Evolutionary conservation across 495 filamentous ascomycete genomes (phyloP), one percentile per base, ranked within the genome.

Genomic region (Penicillium angulare): DNA sequence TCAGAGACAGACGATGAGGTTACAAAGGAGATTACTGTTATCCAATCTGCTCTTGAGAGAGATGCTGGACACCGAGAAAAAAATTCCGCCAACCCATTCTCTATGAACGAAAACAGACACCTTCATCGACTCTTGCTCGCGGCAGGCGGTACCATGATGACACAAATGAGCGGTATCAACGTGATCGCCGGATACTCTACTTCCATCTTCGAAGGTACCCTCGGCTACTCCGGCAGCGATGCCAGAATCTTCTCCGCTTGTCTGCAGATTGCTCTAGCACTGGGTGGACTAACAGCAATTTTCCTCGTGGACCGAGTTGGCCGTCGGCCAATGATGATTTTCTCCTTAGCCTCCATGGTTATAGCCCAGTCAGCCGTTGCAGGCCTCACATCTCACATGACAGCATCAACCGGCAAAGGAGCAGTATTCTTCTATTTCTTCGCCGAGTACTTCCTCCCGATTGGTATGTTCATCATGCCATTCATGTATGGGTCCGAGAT

Each of bases 31-130:
- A 78, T 86, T 43, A 54, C 73, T 12, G 78, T 78, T 22, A 84
- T 88, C 59, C 85, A 83, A 58, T 78, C 85, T 34, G 79, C 84
- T 0, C 81, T 84, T 24, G 43, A 79, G 5, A 83, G 86, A 56
- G 80, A 76, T 23, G 80, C 78, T 69, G 77, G 75, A 41, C 41
- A 39, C 13, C 21, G 21, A 36, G 31, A 34, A 26, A 42, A 54
- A 22, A 10, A 49, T 3, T 60, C 53, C 12, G 32, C 23, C 38
- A 48, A 51, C 33, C 52, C 45, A 13, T 56, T 56, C 35, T 43
- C 53, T 6, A 52, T 56, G 48, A 42, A 50, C 22, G 74, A 78
- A 7, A 55, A 56, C 24, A 50, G 60, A 23, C 53, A 56, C 26
- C 52, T 63, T n/a, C 52, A 63, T 20, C 53, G 60, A 7, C 22